These are phyloP conservation scores for Fomes fomentarius DNA, from an alignment of 1,284 basidiomycete genomes.

Conservation along the genomic window DNA sequence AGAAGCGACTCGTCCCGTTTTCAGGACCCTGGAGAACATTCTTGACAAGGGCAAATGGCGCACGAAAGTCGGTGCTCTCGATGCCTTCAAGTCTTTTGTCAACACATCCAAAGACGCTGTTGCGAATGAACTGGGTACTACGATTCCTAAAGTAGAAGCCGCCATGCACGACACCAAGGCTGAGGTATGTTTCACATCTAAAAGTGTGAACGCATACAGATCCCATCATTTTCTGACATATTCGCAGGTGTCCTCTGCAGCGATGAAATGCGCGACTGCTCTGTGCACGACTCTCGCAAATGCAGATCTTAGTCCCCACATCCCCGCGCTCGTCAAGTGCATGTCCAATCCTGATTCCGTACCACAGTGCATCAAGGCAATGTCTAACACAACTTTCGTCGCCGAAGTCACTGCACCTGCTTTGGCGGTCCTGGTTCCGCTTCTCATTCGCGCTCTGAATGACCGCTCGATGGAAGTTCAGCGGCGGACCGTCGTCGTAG, in stretches of 20 bases:
- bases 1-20: slow-evolving; percentile 79
- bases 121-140: slow-evolving; percentile 81
- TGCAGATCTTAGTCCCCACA: slow-evolving; percentile 91
- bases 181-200: slow-evolving; percentile 68
- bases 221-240: slow-evolving; percentile 1
- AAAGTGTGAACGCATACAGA: slow-evolving; percentile 3
- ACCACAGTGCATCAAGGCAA: slow-evolving; percentile 92
- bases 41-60: slow-evolving; percentile 93
- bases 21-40: slow-evolving; percentile 73
- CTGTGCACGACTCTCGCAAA: slow-evolving; percentile 94
- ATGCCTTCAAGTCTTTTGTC: slow-evolving; percentile 81
- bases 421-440: slow-evolving; percentile 93
- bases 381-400: slow-evolving; percentile 95
- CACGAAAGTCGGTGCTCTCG: slow-evolving; percentile 92
- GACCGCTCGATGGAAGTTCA: slow-evolving; percentile 97
- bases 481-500: slow-evolving; percentile 86
- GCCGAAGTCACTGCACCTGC: slow-evolving; percentile 97
- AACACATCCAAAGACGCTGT: slow-evolving; percentile 79
- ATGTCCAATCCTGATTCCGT: slow-evolving; percentile 93
- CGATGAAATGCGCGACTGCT: slow-evolving; percentile 91
- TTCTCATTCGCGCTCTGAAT: slow-evolving; percentile 91
- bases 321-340: slow-evolving; percentile 90
- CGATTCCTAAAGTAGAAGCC: slow-evolving; percentile 87
- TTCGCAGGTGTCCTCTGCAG: slow-evolving; percentile 83
- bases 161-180: slow-evolving; percentile 98